Base-by-base conservation (phyloP, 345 rosid species). In the Trapa bicornis region DNA sequence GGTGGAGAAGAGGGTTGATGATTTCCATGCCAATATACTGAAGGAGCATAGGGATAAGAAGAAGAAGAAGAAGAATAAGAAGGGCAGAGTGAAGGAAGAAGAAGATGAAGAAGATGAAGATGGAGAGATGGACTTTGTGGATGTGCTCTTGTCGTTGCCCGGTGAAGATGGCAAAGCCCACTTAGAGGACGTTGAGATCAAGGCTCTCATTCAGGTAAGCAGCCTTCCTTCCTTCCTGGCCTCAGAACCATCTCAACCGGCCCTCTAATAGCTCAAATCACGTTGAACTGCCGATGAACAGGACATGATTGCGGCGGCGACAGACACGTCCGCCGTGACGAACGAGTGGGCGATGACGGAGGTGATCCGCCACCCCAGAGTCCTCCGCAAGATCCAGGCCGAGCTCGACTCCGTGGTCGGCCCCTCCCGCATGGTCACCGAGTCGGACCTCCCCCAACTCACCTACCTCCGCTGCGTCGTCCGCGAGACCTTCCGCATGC, bases 301-400 rank as follows among this genome's bases (percentile, higher is more conserved):
- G 97, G 98, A 93, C 64, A 92, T 89, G 98, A 88, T 93, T 68
- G 96, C 96, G 3, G 97, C 98, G 0, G 98, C 97, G 10, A 93
- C 98, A 0, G 97, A 93, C 17, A 93, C 98, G 1, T 93, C 98
- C 5, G 97, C 96, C 1, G 97, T 93, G 68, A 93, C 96, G 37
- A 89, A 85, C 66, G 98, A 93, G 79, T 93, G 98, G 98, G 94
- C 96, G 47, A 88, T 93, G 98, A 80, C 96, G 0, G 98, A 93
- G 76, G 92, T 85, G 64, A 88, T 93, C 41, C 88, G 81, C 71
- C 87, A 93, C 67, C 97, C 97, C 35, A 76, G 76, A 70, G 92
- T 89, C 73, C 85, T 84, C 42, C 78, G 43, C 2, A 88, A 80
- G 67, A 81, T 93, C 64, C 97, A 93, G 68, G 71, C 82, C 33